Conservation (phyloP, 169 alveolate genomes). For the Plasmodium vivax region DNA sequence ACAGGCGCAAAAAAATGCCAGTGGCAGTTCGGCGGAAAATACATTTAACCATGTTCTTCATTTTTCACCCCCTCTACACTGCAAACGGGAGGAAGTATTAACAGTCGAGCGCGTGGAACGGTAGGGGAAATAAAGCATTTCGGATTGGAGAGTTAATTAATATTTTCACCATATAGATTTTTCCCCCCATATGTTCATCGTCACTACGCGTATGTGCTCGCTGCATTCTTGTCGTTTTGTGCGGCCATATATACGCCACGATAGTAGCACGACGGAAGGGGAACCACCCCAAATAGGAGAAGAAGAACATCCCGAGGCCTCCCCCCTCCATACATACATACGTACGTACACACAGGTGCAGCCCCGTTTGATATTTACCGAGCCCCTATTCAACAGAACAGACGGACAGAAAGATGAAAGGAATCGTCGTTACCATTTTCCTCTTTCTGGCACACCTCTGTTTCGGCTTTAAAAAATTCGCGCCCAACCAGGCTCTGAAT, state of each 20-base stretch:
- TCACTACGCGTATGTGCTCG: neutral
- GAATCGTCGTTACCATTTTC: neutral
- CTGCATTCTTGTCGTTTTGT: neutral
- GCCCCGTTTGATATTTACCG: neutral
- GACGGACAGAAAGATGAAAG: slow-evolving; percentile 24
- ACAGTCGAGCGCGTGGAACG: neutral
- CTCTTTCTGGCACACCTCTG: slow-evolving; percentile 2
- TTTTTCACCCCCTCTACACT: neutral
- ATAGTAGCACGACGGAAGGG: neutral
- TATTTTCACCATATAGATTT: neutral
- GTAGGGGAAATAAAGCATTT: neutral
- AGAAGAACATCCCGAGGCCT: neutral
- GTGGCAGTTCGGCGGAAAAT: neutral
- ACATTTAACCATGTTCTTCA: neutral
- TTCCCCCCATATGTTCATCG: neutral
- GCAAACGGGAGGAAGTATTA: neutral
- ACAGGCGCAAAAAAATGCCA: neutral
- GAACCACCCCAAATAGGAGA: neutral
- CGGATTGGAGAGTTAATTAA: neutral
- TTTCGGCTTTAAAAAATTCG: slow-evolving; percentile 47
- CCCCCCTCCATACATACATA: neutral
- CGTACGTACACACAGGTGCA: neutral
- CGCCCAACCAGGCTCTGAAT: slow-evolving; percentile 13
- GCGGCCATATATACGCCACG: neutral
- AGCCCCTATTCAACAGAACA: neutral